phyloP scores from a whole-genome alignment of 495 filamentous ascomycete species.

The Bryoglossum gracile region DNA sequence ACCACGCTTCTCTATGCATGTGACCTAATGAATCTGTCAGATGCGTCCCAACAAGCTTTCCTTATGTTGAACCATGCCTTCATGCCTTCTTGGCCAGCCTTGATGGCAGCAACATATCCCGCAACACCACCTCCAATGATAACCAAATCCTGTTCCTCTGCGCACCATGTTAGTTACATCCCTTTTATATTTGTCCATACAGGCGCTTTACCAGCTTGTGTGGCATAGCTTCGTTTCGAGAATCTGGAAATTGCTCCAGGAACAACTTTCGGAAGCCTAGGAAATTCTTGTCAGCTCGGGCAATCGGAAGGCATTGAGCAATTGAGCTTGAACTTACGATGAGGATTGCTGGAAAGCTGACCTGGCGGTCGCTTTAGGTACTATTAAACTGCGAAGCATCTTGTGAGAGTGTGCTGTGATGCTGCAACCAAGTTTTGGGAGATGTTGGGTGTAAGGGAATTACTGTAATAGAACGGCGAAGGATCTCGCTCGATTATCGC shows the following conservation, averaged over 20 bases:
- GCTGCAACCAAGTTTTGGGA: conserved; percentile 53
- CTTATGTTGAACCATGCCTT: conserved; percentile 55
- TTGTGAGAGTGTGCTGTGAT: conserved; percentile 11
- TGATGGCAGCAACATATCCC: conserved; percentile 98
- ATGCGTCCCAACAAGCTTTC: not conserved
- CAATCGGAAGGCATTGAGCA: conserved; percentile 19
- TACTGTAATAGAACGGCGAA: not conserved
- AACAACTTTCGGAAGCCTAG: conserved; percentile 47
- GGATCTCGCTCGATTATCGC: not conserved
- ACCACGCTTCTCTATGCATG: conserved; percentile 98
- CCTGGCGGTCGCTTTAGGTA: conserved; percentile 60
- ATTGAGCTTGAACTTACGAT: conserved; percentile 35
- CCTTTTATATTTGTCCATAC: not conserved
- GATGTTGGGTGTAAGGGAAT: conserved; percentile 3
- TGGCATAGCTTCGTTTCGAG: conserved; percentile 67
- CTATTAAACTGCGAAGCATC: conserved; percentile 66
- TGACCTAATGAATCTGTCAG: conserved; percentile 54
- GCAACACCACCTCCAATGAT: conserved; percentile 97
- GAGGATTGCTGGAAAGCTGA: conserved; percentile 50
- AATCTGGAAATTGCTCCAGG: conserved; percentile 47
- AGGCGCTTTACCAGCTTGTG: conserved; percentile 60
- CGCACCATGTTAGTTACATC: conserved; percentile 16
- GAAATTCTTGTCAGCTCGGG: conserved; percentile 27
- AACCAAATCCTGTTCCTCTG: conserved; percentile 85
- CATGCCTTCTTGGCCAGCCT: conserved; percentile 93